Percentiles rank a stretch among this genome's conserved stretches.
These are phyloP conservation scores for Akebia trifoliata DNA, from an alignment of 164 flowering plant genomes.

Conservation along the genomic window DNA sequence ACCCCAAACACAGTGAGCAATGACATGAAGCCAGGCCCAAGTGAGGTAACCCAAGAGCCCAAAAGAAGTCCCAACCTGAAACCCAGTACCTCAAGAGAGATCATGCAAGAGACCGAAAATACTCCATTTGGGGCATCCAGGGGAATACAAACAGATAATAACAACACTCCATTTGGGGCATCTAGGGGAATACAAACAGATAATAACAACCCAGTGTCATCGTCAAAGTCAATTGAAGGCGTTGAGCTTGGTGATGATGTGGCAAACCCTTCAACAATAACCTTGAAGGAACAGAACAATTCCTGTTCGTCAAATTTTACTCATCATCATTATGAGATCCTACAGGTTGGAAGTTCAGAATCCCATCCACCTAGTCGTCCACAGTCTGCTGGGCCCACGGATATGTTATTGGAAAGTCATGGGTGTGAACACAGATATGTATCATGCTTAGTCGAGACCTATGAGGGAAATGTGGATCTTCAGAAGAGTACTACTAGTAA, in stretches of 20 bases:
- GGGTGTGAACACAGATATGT: conserved; percentile 23
- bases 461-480: conserved; percentile 22
- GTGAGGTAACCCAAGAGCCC: conserved; percentile 28
- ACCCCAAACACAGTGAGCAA: conserved; percentile 22
- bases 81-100: conserved; percentile 21
- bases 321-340: background rate
- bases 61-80: conserved; percentile 22
- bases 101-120: conserved; percentile 22
- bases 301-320: background rate
- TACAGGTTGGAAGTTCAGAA: conserved; percentile 24
- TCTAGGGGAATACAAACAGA: conserved; percentile 42
- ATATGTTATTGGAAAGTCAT: conserved; percentile 21
- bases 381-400: conserved; percentile 26
- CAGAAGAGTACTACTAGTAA: conserved; percentile 19
- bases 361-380: conserved; percentile 20
- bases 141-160: conserved; percentile 43
- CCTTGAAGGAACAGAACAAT: conserved; percentile 16
- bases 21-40: conserved; percentile 23
- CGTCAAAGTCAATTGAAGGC: conserved; percentile 54
- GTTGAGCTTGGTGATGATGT: conserved; percentile 42
- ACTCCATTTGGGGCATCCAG: conserved; percentile 25
- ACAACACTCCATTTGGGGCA: conserved; percentile 35
- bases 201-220: conserved; percentile 52
- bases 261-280: conserved; percentile 28
- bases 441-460: conserved; percentile 25